Evolutionary conservation across 164 flowering plant species (phyloP), one percentile per base, ranked within the genome.

Genomic region (Kingdonia uniflora): DNA sequence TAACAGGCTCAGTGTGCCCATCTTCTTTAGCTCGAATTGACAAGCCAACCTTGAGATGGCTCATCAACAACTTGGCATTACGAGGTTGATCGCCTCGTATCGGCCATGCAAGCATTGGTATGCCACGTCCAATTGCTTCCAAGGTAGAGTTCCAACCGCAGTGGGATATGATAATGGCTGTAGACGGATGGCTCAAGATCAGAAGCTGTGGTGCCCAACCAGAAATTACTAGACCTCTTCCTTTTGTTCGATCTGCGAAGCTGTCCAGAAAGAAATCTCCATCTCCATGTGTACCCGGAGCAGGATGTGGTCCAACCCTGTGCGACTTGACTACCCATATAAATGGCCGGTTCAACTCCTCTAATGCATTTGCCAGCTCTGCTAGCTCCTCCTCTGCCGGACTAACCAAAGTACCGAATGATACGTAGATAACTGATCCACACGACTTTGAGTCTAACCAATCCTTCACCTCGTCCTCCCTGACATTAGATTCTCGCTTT

Each of bases 161-260:
- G 37, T 84, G 91, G 0, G 84, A 62, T 42, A 83, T 6, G 57
- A 80, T 80, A 13, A 76, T 82, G 0, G 70, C 85, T 6, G 73
- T 75, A 0, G 88, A 76, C 16, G 75, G 71, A 55, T 85, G 94
- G 66, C 81, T 78, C 68, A 85, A 61, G 21, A 82, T 82, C 66
- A 72, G 19, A 56, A 82, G 47, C 56, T 85, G 88, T 17, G 94
- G 94, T 1, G 86, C 88, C 94, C 94, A 85, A 12, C 88, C 94
- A 0, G 39, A 56, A 42, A 84, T 70, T 11, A 75, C 59, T 69
- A 83, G 26, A 16, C 90, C 90, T 26, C 77, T 73, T 1, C 57
- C 57, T 17, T 67, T 75, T 4, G 63, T 76, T 46, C 52, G 59
- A 11, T 24, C 38, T 0, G 62, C 76, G 25, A 81, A 58, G 1